A percentile compares a stretch with the other conserved stretches of the same genome.
phyloP scores from a whole-genome alignment of 83 land plant genomes.

The Thuja plicata region DNA sequence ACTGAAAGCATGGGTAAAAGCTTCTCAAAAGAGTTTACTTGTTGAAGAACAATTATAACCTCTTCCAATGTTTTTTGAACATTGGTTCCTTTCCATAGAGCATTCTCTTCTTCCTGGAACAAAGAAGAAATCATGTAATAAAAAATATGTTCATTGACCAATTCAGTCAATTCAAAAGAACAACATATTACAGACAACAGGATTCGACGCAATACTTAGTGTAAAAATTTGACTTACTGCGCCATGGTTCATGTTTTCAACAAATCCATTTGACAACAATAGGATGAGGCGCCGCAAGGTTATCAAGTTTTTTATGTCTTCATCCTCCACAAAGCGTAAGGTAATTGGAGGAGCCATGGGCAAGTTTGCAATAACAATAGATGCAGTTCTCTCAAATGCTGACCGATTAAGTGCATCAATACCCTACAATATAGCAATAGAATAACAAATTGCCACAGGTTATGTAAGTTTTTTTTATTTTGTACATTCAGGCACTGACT shows the following conservation, averaged over 20 bases:
- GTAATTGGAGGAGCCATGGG: slow-evolving; percentile 34
- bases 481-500: not conserved
- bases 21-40: slow-evolving; percentile 39
- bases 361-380: slow-evolving; percentile 32
- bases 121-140: not conserved
- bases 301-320: slow-evolving; percentile 70
- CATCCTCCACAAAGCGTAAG: slow-evolving; percentile 47
- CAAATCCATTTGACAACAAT: slow-evolving; percentile 36
- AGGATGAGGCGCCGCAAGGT: slow-evolving; percentile 57
- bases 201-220: not conserved
- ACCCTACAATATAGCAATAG: slow-evolving; percentile 53
- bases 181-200: not conserved
- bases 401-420: slow-evolving; percentile 84
- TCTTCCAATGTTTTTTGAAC: slow-evolving; percentile 28
- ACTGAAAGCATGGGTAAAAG: slow-evolving; percentile 53
- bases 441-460: not conserved
- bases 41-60: slow-evolving; percentile 35
- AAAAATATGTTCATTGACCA: not conserved
- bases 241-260: slow-evolving; percentile 9
- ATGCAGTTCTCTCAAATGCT: slow-evolving; percentile 47
- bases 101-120: slow-evolving; percentile 15
- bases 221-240: slow-evolving; percentile 21
- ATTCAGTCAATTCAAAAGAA: slow-evolving; percentile 1
- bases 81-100: not conserved
- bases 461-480: not conserved